Base-by-base conservation (phyloP, 306 rosid genomes). In the Begonia peltatifolia region DNA sequence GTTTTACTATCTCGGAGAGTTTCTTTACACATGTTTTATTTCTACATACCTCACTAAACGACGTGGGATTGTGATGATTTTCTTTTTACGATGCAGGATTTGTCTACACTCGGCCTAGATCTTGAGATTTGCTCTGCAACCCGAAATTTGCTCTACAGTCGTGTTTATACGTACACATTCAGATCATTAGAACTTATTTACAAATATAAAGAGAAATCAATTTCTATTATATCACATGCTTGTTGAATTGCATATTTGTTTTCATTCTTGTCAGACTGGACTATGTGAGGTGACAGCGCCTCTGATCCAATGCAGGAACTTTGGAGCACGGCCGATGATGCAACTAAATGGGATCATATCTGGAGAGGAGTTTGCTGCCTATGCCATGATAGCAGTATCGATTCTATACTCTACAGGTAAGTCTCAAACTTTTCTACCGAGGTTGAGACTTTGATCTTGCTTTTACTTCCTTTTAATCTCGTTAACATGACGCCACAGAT, bases 321-420 rank as follows among this genome's bases (percentile, higher is more conserved):
- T 61, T 57, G 59, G 76, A 65, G 57, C 77, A 57, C 50, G 42
- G 69, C 68, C 9, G 79, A 76, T 12, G 87, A 80, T 35, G 77
- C 62, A 20, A 71, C 86, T 53, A 79, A 79, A 66, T 92, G 95
- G 99, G 99, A 86, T 54, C 74, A 78, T 70, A 96, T 92, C 22
- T 78, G 95, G 67, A 92, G 81, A 68, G 96, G 99, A 50, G 61
- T 83, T 61, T 92, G 99, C 67, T 92, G 99, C 71, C 62, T 86
- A 20, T 92, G 99, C 67, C 68, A 78, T 18, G 71, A 76, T 47
- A 64, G 74, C 66, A 79, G 69, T 68, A 86, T 92, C 54, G 88
- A 92, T 73, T 84, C 88, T 67, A 83, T 92, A 71, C 74, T 92
- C 77, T 92, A 81, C 86, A 92, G 96, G 99, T 86, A 79, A 62